Base-by-base conservation (phyloP, 306 rosid species). In the Dalbergia oliveri region DNA sequence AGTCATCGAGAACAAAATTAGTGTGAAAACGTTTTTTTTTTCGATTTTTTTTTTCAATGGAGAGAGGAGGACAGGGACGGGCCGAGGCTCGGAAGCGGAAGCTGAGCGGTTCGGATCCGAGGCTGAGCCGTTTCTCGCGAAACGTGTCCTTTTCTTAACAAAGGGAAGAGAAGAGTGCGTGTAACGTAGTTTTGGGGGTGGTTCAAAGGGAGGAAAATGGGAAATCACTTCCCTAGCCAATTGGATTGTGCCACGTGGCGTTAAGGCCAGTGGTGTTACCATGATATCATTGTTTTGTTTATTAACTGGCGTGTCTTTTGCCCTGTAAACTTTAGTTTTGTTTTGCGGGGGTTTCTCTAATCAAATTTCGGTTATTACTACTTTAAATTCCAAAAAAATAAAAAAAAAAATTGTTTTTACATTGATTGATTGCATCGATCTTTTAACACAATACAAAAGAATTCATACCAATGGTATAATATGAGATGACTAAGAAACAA, bases 1-100 rank as follows among this genome's bases (percentile, higher is more conserved):
- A 89, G 98, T 88, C 97, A 89, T 94, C 90, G 94, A 89, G 87
- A 84, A 43, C 8, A 43, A 43, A 43, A 43, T 47, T 87, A 86
- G 88, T 83, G 97, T 86, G 87, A 90, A 90, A 84, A 47, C 10
- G 53, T 11, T 11, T 47, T 47, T 44, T 44, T 44, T 44, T 9
- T 44, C 2, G 3, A 3, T 76, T 37, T 6, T 37, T 37, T 37
- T 37, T 37, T 37, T 4, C 98, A 94, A 92, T 94, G 94, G 90
- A 89, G 95, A 77, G 95, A 75, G 87, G 50, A 86, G 76, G 44
- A 47, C 53, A n/a, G 54, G 76, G 44, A 47, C 53, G 11, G 53
- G 53, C 88, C 37, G 21, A 76, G 93, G 76, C 21, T 81, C 85
- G 92, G 83, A 4, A 11, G 1, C 5, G 66, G 77, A 66, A 68